A percentile compares a stretch with the other conserved stretches of the same genome.
phyloP scores from a whole-genome alignment of 1,139 yeast species.

The Pichia sp. region DNA sequence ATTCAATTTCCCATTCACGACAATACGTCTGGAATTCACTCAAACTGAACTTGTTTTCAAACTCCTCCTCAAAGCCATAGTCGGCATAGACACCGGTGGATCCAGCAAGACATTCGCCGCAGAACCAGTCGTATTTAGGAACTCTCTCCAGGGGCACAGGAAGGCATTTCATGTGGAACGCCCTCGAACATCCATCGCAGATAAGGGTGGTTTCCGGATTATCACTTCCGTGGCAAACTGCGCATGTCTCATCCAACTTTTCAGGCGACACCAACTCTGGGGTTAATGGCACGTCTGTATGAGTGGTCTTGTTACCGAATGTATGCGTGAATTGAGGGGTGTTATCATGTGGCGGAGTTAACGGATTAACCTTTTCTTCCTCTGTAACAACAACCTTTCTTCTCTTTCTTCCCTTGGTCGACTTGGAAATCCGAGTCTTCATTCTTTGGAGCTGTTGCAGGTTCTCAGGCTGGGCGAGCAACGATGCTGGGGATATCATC shows the following conservation, averaged over 20 bases:
- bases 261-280: conserved; percentile 14
- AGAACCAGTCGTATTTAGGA: conserved; percentile 71
- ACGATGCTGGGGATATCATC: conserved; percentile 13
- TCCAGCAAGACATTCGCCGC: conserved; percentile 79
- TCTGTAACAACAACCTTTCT: background rate
- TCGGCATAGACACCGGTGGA: conserved; percentile 82
- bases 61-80: conserved; percentile 80
- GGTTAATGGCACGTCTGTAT: conserved; percentile 1
- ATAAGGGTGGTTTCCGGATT: conserved; percentile 52
- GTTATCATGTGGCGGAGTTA: conserved; percentile 13
- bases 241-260: conserved; percentile 37
- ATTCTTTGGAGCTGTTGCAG: conserved; percentile 11
- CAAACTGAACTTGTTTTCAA: conserved; percentile 50
- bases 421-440: conserved; percentile 9
- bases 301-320: background rate
- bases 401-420: background rate
- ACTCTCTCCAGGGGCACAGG: conserved; percentile 47
- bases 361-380: background rate
- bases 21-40: conserved; percentile 61
- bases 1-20: conserved; percentile 43
- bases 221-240: conserved; percentile 50
- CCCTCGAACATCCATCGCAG: conserved; percentile 74
- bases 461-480: conserved; percentile 15
- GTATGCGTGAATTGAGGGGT: background rate
- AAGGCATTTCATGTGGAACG: conserved; percentile 66